Percentiles rank a stretch among this genome's conserved stretches.
Conservation (phyloP, 345 rosid species). For the Eucalyptus albens region DNA sequence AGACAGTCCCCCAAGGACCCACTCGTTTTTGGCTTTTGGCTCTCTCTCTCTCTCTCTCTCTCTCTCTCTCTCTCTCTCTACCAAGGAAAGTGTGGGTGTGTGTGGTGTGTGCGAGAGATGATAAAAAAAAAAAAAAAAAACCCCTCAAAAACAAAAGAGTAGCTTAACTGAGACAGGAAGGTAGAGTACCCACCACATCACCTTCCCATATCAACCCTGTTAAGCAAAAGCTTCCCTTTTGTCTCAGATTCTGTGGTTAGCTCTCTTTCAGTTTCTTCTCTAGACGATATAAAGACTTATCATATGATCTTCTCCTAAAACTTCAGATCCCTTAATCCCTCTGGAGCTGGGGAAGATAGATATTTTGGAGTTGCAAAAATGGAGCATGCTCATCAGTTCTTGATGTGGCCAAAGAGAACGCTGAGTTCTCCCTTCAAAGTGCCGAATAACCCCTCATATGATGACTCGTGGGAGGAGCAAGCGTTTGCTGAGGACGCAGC, state of each 20-base stretch:
- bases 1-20: not conserved
- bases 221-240: not conserved
- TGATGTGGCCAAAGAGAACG: constrained; percentile 39
- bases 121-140: not conserved
- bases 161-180: constrained; percentile 13
- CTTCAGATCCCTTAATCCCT: not conserved
- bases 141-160: constrained; percentile 1
- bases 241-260: not conserved
- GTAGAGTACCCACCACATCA: constrained; percentile 33
- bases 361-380: not conserved
- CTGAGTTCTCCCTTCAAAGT: constrained; percentile 21
- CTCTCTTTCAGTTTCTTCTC: not conserved
- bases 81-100: not conserved
- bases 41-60: not conserved
- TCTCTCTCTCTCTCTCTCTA: not conserved
- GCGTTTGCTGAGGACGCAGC: constrained; percentile 82
- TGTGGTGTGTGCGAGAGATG: not conserved
- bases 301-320: not conserved
- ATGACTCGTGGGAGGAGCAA: constrained; percentile 85
- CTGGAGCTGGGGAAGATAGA: not conserved
- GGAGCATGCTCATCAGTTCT: constrained; percentile 24
- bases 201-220: constrained; percentile 7
- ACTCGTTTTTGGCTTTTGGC: not conserved
- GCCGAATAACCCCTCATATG: constrained; percentile 5
- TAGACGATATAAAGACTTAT: not conserved